Evolutionary conservation across 2,329 filamentous ascomycete species (phyloP).

Genomic region (Aspergillus caelatus): DNA sequence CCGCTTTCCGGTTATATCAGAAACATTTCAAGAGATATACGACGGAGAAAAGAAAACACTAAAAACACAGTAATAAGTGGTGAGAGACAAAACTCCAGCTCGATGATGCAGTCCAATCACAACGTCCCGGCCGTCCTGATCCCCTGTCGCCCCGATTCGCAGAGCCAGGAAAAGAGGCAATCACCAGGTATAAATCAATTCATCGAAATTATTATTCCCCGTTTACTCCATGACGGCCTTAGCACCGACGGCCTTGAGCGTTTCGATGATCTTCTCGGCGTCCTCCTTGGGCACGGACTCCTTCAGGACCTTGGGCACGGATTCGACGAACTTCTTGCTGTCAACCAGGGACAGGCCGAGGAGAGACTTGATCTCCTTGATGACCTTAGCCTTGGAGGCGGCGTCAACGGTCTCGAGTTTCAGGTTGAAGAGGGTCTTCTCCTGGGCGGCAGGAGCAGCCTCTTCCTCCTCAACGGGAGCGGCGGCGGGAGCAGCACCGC

Average conservation of each 20-base stretch:
- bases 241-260: constrained; percentile 89
- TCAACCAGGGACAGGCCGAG: constrained; percentile 94
- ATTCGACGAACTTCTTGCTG: constrained; percentile 99
- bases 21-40: constrained; percentile 25
- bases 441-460: constrained; percentile 81
- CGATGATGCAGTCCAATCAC: constrained; percentile 28
- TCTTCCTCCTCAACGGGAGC: constrained; percentile 74
- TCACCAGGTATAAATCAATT: constrained; percentile 14
- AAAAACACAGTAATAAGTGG: constrained; percentile 18
- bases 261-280: constrained; percentile 95
- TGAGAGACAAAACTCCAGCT: constrained; percentile 26
- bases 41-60: constrained; percentile 23
- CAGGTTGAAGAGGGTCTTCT: constrained; percentile 96
- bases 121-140: constrained; percentile 19
- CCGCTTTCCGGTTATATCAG: constrained; percentile 24
- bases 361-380: constrained; percentile 99
- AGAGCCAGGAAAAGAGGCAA: constrained; percentile 3
- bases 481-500: constrained; percentile 62
- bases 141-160: constrained; percentile 10
- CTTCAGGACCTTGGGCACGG: constrained; percentile 97
- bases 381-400: constrained; percentile 92
- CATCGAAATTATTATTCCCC: constrained; percentile 11
- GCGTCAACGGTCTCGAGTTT: constrained; percentile 92
- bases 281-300: constrained; percentile 99
- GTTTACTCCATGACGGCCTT: constrained; percentile 87